A percentile compares a stretch with the other conserved stretches of the same genome.
Conservation (phyloP, 805 yeast genomes). For the Lachancea lanzarotensis region DNA sequence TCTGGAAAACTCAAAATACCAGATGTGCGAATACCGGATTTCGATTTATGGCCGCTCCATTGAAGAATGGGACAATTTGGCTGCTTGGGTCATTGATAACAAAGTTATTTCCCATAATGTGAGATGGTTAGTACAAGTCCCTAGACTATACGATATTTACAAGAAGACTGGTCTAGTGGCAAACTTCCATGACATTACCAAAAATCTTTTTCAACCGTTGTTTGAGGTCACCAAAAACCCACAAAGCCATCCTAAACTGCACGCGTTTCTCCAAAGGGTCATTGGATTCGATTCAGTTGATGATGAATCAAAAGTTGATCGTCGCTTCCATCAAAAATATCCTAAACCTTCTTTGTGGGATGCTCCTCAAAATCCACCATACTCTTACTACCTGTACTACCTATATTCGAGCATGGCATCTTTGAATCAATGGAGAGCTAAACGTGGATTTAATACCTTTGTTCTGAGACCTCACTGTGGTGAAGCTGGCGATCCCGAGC, state of each 20-base stretch:
- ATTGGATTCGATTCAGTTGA: conserved; percentile 98
- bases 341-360: conserved; percentile 88
- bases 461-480: conserved; percentile 98
- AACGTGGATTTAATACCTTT: conserved; percentile 75
- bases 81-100: conserved; percentile 92
- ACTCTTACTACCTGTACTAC: conserved; percentile 89
- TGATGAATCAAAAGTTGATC: conserved; percentile 91
- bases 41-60: conserved; percentile 86
- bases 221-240: conserved; percentile 89
- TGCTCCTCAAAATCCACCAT: conserved; percentile 82
- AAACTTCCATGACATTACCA: conserved; percentile 68
- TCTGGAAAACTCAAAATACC: conserved; percentile 90
- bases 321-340: conserved; percentile 70
- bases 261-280: conserved; percentile 83
- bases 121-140: conserved; percentile 94
- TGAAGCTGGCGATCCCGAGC: conserved; percentile 99
- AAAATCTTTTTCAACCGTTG: conserved; percentile 77
- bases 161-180: conserved; percentile 64
- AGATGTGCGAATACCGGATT: conserved; percentile 94
- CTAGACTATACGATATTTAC: conserved; percentile 87
- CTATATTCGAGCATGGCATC: conserved; percentile 80
- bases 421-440: conserved; percentile 74
- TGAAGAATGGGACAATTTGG: conserved; percentile 93
- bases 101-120: conserved; percentile 88
- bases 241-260: conserved; percentile 79